A percentile compares a stretch with the other conserved stretches of the same genome.
Evolutionary conservation across 2,329 filamentous ascomycete genomes (phyloP).

Genomic region (Colletotrichum neosansevieriae): DNA sequence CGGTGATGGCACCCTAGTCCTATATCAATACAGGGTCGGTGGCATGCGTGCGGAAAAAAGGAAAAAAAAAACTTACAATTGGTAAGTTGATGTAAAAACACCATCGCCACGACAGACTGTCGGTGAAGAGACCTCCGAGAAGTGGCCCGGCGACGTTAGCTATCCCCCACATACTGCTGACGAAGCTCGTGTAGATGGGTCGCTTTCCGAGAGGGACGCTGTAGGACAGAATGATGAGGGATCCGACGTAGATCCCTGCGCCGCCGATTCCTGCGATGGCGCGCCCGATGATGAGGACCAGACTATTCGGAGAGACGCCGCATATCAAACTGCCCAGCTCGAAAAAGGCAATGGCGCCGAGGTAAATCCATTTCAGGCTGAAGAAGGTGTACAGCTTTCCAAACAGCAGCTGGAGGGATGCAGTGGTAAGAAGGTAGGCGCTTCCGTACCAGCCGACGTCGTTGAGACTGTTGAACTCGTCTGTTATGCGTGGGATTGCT

Average conservation of each 20-base stretch:
- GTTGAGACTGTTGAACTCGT: slow-evolving; percentile 56
- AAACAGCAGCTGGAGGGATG: slow-evolving; percentile 54
- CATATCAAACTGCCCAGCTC: slow-evolving; percentile 59
- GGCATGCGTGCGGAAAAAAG: neutral
- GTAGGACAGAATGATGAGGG: slow-evolving; percentile 56
- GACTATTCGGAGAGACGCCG: slow-evolving; percentile 48
- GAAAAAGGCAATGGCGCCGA: slow-evolving; percentile 54
- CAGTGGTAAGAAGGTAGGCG: slow-evolving; percentile 56
- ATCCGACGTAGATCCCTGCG: slow-evolving; percentile 60
- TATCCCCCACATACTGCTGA: slow-evolving; percentile 60
- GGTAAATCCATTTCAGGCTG: slow-evolving; percentile 56
- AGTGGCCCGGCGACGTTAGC: slow-evolving; percentile 53
- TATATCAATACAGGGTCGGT: neutral
- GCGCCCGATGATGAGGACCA: slow-evolving; percentile 51
- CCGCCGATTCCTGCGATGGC: slow-evolving; percentile 55
- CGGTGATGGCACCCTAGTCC: slow-evolving; percentile 49
- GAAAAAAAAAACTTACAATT: slow-evolving; percentile 44
- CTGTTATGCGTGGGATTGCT: slow-evolving; percentile 58
- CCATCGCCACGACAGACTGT: slow-evolving; percentile 54
- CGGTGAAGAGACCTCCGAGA: slow-evolving; percentile 52
- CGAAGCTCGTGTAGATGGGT: slow-evolving; percentile 53
- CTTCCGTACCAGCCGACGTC: slow-evolving; percentile 65
- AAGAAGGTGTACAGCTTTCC: slow-evolving; percentile 60
- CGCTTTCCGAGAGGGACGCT: slow-evolving; percentile 50
- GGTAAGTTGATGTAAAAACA: slow-evolving; percentile 57